Base-by-base conservation (phyloP, 2,329 filamentous ascomycete genomes). In the Aspergillus sp. region DNA sequence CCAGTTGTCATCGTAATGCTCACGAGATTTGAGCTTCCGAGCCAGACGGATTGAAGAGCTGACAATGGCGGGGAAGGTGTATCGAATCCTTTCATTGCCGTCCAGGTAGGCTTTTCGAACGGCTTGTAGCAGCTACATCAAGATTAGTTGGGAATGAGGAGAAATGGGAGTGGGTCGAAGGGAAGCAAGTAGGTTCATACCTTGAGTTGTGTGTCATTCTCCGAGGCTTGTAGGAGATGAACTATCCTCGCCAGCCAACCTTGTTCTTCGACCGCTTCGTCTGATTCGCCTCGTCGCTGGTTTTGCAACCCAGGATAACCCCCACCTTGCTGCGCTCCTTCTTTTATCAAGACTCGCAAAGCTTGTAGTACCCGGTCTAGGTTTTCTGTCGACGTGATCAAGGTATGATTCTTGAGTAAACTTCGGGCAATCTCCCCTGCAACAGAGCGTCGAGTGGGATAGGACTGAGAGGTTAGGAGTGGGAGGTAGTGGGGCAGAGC, bases 231-330 rank as follows among this genome's bases (percentile, higher is more conserved):
- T 56, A 99, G 87, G 59, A 97, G 82, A 79, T 99, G 95, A 19
- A 97, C 88, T 72, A 99, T 89, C 69, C 95, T 87, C 41, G 95
- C 95, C 57, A 99, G 84, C 93, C 93, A 97, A 55, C 95, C 95
- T 82, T 99, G 95, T 79, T 99, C 95, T 78, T 99, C 94, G 72
- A 98, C 88, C 0, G 94, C 98, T 80, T 99, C 96, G 64, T 99
- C 95, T 0, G 95, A 98, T 81, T 99, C 96, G 51, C 86, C 82
- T 64, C 92, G 88, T 65, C 92, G 85, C 72, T 94, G 91, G 15
- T 83, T 79, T 6, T 90, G 87, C 45, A 90, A 87, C 3, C 92
- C 91, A 0, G 93, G 89, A 70, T 97, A 97, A 31, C 92, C 92
- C 51, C 88, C 85, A n/a, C 91, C 88, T 57, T 89, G 83, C 71